A percentile compares a stretch with the other conserved stretches of the same genome.
These are phyloP conservation scores for Mucor velutinosus DNA, from an alignment of 371 early-diverging fungal genomes.

Conservation along the genomic window DNA sequence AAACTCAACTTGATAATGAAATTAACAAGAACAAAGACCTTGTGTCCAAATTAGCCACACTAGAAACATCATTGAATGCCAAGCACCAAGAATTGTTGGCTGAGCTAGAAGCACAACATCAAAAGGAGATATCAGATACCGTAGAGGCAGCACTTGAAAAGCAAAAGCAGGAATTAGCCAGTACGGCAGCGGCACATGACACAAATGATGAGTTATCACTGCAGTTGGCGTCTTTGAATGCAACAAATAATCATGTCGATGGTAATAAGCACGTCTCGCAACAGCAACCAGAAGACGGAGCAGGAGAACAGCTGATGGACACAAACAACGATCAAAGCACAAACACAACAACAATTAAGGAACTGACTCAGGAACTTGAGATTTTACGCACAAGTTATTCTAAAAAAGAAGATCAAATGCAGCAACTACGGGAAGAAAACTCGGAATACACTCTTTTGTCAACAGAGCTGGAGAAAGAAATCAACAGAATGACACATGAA, in stretches of 20 bases:
- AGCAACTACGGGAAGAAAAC: slow-evolving; percentile 36
- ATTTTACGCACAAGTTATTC: not conserved
- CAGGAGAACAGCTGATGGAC: not conserved
- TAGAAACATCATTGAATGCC: not conserved
- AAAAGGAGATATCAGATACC: not conserved
- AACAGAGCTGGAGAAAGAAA: slow-evolving; percentile 38
- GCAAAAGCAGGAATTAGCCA: not conserved
- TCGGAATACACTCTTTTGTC: slow-evolving; percentile 31
- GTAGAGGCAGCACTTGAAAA: not conserved
- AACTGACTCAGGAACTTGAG: not conserved
- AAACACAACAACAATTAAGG: not conserved
- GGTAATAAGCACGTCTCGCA: not conserved
- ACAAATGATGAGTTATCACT: not conserved
- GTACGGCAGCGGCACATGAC: not conserved
- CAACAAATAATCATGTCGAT: not conserved
- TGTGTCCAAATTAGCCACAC: not conserved
- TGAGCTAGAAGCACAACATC: not conserved
- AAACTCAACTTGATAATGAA: not conserved
- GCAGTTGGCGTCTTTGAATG: not conserved
- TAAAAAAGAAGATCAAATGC: slow-evolving; percentile 10
- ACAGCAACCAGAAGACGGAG: not conserved
- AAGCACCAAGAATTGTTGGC: not conserved
- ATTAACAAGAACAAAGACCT: not conserved
- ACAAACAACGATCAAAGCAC: slow-evolving; percentile 1
- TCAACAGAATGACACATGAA: slow-evolving; percentile 27